Evolutionary conservation across 306 rosid species (phyloP), one percentile per base, ranked within the genome.

Genomic region (Biancaea sappan): DNA sequence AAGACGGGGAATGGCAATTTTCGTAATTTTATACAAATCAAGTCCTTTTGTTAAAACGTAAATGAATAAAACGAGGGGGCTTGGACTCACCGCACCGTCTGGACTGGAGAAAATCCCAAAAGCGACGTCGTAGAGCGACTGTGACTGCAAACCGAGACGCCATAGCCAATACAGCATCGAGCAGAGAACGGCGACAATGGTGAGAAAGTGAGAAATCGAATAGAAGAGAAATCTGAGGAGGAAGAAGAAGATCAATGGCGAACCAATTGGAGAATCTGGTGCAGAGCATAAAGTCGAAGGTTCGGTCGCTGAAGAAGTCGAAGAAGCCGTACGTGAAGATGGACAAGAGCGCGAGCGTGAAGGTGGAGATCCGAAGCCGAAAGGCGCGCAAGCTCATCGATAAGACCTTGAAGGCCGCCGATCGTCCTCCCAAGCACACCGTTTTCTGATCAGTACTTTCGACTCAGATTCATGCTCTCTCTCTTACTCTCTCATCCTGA

Each of bases 301-400:
- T 91, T 4, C 53, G 77, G 34, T 86, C 88, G 0, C 71, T 93
- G 86, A 86, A 79, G 85, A 82, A 86, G 19, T 21, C 60, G 69
- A 90, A 82, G 85, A 91, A 91, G 63, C 86, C 96, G 0, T 91
- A 94, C 80, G 12, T 94, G 1, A 94, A 90, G 82, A 91, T 94
- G 87, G 98, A 91, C 69, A 91, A 94, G 77, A 94, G 98, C 80
- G 87, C 97, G 1, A 94, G 97, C 58, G 96, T 94, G 2, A 87
- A 68, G 83, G 96, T 94, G 0, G 98, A 94, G 88, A 94, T 94
- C 85, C 96, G 97, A 3, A 94, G 98, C 91, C 83, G 83, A 54
- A 89, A 88, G 58, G 96, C 98, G 71, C 91, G 96, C 15, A 85
- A 70, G 53, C 82, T 94, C 63, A 94, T 94, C 2, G 94, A 94